phyloP scores from a whole-genome alignment of 257 asterid genomes.

The Solanum chilense region DNA sequence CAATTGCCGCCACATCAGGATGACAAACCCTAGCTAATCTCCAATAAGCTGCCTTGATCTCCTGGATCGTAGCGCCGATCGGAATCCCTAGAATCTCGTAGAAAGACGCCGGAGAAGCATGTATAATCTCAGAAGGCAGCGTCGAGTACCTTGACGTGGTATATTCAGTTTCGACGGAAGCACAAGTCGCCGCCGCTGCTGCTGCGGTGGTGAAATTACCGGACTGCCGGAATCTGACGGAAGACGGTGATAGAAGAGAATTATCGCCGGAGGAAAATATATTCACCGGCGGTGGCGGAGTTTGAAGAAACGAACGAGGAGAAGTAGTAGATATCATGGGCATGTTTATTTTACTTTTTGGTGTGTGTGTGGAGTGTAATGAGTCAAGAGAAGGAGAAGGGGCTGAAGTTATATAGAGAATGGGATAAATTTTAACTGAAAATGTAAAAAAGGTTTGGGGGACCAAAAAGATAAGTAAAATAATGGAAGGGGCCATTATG shows the following conservation, averaged over 20 bases:
- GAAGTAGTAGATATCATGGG: background rate
- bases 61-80: background rate
- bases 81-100: conserved; percentile 8
- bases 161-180: background rate
- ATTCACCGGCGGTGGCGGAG: background rate
- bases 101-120: background rate
- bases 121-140: background rate
- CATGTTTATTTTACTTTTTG: background rate
- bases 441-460: background rate
- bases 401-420: background rate
- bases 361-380: background rate
- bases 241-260: background rate
- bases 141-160: background rate
- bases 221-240: background rate
- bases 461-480: background rate
- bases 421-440: background rate
- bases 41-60: conserved; percentile 10
- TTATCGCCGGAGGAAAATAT: background rate
- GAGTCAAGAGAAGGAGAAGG: background rate
- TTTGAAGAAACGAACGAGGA: background rate
- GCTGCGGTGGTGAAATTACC: background rate
- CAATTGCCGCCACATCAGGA: conserved; percentile 10
- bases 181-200: background rate
- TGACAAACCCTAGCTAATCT: conserved; percentile 1
- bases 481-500: background rate